Base-by-base conservation (phyloP, 208 protist species). In the Acanthamoeba divionensis region DNA sequence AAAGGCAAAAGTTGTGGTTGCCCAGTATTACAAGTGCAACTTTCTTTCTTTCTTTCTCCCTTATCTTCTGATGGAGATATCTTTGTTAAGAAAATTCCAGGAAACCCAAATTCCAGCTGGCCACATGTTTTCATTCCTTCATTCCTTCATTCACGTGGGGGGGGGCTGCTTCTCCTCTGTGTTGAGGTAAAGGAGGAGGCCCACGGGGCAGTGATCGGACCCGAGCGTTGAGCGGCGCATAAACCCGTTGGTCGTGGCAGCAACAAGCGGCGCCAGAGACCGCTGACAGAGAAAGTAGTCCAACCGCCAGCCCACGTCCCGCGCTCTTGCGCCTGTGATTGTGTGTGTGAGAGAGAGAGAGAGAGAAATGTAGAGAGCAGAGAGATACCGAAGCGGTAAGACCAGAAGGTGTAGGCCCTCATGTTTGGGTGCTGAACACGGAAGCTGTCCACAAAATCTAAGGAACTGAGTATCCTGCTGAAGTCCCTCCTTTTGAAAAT, bases 241-340 rank as follows among this genome's bases (percentile, higher is more conserved):
- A 50, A 80, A 80, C n/a, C n/a, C n/a, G n/a, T n/a, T n/a, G n/a
- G n/a, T n/a, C 4, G 71, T 50, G 47, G 52, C 60, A 26, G 47
- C 47, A 26, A 80, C 71, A 29, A 33, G 60, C 44, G 71, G 71
- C 44, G 71, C 44, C 71, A 80, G 71, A 13, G 15, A 10, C 21
- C 71, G 41, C 71, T 80, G 71, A 31, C 97, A 91, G n/a, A 98
- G 92, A 92, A 98, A 98, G 91, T 98, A 98, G 91, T 98, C 97
- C 26, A 98, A 65, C 31, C 97, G 93, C 97, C 97, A 98, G 31
- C 97, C 97, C 21, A 55, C 48, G 60, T 97, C 90, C 26, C 65
- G n/a, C 65, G 33, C 65, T 24, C 65, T 36, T 47, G 65, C 24
- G 94, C 94, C 80, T 96, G 93, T n/a, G 67, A 2, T 12, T 62